phyloP scores from a whole-genome alignment of 176 grass and related monocot genomes.

The Dactylis glomerata region DNA sequence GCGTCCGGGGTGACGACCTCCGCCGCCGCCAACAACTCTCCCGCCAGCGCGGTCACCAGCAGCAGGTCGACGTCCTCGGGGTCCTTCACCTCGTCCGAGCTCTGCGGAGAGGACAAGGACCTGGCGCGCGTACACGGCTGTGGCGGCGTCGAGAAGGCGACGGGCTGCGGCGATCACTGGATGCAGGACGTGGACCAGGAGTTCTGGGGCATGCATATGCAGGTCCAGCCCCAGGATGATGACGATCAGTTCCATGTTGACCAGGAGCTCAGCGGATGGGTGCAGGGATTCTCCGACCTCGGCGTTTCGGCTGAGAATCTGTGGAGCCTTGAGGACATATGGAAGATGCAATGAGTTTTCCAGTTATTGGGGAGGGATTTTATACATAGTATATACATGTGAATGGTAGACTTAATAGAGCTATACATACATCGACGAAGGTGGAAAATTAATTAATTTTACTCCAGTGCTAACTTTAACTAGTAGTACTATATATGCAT shows the following conservation, averaged over 20 bases:
- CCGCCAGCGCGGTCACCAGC: not conserved
- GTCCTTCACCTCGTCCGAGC: constrained; percentile 25
- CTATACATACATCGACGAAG: not conserved
- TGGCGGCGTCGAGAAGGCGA: not conserved
- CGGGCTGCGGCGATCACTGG: not conserved
- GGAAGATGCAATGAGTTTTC: constrained; percentile 23
- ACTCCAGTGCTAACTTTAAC: not conserved
- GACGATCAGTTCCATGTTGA: not conserved
- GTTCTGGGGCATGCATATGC: constrained; percentile 22
- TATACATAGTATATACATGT: not conserved
- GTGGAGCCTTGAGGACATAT: constrained; percentile 61
- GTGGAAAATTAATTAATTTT: not conserved
- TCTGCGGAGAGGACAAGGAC: not conserved
- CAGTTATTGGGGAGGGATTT: not conserved
- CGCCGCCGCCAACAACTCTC: not conserved
- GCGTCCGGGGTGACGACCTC: not conserved
- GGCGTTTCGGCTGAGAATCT: constrained; percentile 1
- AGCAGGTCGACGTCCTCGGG: constrained; percentile 12
- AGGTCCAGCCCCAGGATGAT: not conserved
- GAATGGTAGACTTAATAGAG: not conserved
- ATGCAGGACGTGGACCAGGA: constrained; percentile 1
- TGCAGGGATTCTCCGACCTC: constrained; percentile 38
- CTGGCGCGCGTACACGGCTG: not conserved
- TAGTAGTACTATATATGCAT: not conserved
- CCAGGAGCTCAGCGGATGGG: constrained; percentile 33